Conservation (phyloP, 2,329 filamentous ascomycete genomes). For the Mycocentrospora acerina region DNA sequence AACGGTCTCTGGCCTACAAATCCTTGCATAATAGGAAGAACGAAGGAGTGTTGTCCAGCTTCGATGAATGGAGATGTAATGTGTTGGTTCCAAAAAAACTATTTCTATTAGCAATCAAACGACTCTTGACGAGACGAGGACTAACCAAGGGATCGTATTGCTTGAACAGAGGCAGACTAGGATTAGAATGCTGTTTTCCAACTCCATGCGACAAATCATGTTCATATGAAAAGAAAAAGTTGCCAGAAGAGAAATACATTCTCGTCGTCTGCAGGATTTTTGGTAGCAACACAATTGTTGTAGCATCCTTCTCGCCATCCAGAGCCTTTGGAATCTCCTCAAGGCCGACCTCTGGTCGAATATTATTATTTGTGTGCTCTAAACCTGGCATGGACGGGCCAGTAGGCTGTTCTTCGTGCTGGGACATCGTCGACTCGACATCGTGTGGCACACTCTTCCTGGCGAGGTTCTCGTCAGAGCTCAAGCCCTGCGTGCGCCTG, state of each 20-base stretch:
- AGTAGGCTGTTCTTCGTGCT: slow-evolving; percentile 23
- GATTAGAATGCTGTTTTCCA: slow-evolving; percentile 43
- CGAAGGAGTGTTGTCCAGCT: slow-evolving; percentile 68
- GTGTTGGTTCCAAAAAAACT: slow-evolving; percentile 90
- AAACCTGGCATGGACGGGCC: slow-evolving; percentile 20
- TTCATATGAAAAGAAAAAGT: slow-evolving; percentile 96
- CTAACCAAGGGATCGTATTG: slow-evolving; percentile 68
- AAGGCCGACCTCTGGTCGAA: slow-evolving; percentile 27
- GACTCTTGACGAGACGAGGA: background rate
- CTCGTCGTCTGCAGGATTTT: slow-evolving; percentile 83
- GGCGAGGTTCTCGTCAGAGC: slow-evolving; percentile 50
- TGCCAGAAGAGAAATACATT: slow-evolving; percentile 77
- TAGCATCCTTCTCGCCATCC: slow-evolving; percentile 33
- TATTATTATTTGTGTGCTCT: slow-evolving; percentile 22
- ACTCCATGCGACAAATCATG: slow-evolving; percentile 79
- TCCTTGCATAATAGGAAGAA: slow-evolving; percentile 86
- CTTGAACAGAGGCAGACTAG: slow-evolving; percentile 65
- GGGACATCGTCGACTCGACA: slow-evolving; percentile 30
- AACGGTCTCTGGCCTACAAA: slow-evolving; percentile 89
- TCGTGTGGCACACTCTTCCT: slow-evolving; percentile 37
- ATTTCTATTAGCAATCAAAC: slow-evolving; percentile 4
- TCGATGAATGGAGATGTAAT: slow-evolving; percentile 73
- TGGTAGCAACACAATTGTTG: slow-evolving; percentile 61
- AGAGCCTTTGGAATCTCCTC: slow-evolving; percentile 40
- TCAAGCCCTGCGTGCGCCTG: slow-evolving; percentile 69